Percentiles rank a stretch among this genome's conserved stretches.
Evolutionary conservation across 768 basidiomycete species (phyloP).

Genomic region (Agrocybe chaxingu): DNA sequence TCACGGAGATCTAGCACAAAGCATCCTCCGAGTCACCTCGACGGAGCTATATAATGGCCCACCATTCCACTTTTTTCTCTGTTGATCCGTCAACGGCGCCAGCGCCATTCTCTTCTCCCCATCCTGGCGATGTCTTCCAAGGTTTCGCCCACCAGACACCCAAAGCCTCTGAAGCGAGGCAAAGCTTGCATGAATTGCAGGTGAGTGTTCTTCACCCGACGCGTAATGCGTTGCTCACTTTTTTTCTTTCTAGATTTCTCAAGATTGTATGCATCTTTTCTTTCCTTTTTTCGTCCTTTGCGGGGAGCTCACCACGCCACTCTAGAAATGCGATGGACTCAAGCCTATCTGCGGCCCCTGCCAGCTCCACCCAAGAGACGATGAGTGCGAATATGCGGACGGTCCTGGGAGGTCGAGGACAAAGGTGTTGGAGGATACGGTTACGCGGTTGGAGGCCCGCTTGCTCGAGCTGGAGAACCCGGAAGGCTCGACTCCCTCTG

Average conservation of each 20-base stretch:
- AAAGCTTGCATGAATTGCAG: constrained; percentile 54
- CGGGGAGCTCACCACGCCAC: constrained; percentile 3
- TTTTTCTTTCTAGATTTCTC: constrained; percentile 34
- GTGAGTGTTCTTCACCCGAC: constrained; percentile 22
- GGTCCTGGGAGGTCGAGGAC: constrained; percentile 58
- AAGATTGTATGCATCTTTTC: constrained; percentile 40
- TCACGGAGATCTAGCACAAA: constrained; percentile 11
- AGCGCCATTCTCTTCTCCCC: constrained; percentile 19
- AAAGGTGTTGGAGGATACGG: constrained; percentile 56
- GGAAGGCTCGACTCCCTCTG: constrained; percentile 39
- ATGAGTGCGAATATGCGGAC: constrained; percentile 73
- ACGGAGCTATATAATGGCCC: constrained; percentile 32
- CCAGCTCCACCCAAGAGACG: constrained; percentile 51
- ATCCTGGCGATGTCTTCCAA: constrained; percentile 36
- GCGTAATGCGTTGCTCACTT: not conserved
- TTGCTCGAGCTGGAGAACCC: constrained; percentile 58
- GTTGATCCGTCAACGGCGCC: constrained; percentile 35
- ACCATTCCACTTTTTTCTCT: constrained; percentile 18
- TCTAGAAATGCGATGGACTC: constrained; percentile 61
- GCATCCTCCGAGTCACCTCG: constrained; percentile 18
- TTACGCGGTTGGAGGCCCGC: constrained; percentile 52
- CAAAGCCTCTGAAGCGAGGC: constrained; percentile 50
- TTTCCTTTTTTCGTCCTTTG: not conserved
- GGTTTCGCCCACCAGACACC: constrained; percentile 23
- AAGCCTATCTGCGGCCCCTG: constrained; percentile 68